Evolutionary conservation across 2,329 filamentous ascomycete genomes (phyloP).

Genomic region (Apiospora saccharicola): DNA sequence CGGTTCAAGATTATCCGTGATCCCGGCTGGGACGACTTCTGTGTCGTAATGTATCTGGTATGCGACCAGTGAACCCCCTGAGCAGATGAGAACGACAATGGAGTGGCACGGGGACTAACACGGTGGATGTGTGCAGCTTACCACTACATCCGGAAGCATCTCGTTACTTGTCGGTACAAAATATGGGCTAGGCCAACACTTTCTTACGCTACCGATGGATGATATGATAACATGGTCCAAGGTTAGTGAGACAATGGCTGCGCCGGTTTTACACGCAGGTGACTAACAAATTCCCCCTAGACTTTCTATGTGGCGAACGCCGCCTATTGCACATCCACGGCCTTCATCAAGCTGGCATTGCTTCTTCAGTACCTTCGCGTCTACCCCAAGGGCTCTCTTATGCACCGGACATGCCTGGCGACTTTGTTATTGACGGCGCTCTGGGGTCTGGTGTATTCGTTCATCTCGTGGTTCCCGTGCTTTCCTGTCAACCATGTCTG

Average conservation of each 20-base stretch:
- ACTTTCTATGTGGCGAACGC: slow-evolving; percentile 39
- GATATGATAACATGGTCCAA: slow-evolving; percentile 32
- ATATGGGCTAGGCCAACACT: slow-evolving; percentile 38
- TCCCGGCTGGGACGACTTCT: slow-evolving; percentile 40
- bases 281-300: slow-evolving; percentile 23
- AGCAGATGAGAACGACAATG: not conserved
- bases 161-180: slow-evolving; percentile 32
- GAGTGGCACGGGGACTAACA: slow-evolving; percentile 25
- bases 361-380: slow-evolving; percentile 40
- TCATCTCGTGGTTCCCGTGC: slow-evolving; percentile 44
- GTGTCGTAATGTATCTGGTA: slow-evolving; percentile 37
- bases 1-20: slow-evolving; percentile 35
- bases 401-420: slow-evolving; percentile 33
- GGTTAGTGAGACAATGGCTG: slow-evolving; percentile 12
- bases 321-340: slow-evolving; percentile 35
- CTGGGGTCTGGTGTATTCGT: slow-evolving; percentile 42
- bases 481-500: slow-evolving; percentile 34
- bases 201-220: slow-evolving; percentile 31
- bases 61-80: not conserved
- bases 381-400: slow-evolving; percentile 33
- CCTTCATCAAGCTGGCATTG: slow-evolving; percentile 39
- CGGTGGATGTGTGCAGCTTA: slow-evolving; percentile 29
- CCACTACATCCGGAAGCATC: slow-evolving; percentile 35
- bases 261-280: not conserved
- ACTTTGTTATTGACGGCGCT: slow-evolving; percentile 39